Conservation (phyloP, 345 rosid genomes). For the Adansonia digitata region DNA sequence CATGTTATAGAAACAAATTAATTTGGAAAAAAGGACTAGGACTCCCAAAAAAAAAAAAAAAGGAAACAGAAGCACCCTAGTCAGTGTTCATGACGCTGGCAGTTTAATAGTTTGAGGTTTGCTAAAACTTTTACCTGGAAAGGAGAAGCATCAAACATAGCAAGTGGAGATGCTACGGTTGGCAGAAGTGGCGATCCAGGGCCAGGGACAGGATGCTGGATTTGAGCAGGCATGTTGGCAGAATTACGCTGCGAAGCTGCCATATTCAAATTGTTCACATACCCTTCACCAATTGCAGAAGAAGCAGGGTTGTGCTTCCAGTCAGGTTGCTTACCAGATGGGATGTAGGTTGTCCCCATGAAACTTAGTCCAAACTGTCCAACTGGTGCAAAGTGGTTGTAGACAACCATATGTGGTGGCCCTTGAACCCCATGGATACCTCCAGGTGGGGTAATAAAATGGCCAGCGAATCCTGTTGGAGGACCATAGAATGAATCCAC, state of each 20-base stretch:
- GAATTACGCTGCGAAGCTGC: slow-evolving; percentile 57
- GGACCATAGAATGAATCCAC: slow-evolving; percentile 92
- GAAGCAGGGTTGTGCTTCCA: slow-evolving; percentile 81
- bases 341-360: slow-evolving; percentile 89
- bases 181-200: slow-evolving; percentile 70
- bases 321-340: slow-evolving; percentile 90
- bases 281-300: slow-evolving; percentile 62
- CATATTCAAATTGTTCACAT: slow-evolving; percentile 48
- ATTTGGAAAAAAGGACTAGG: not conserved
- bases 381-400: slow-evolving; percentile 96
- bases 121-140: slow-evolving; percentile 63
- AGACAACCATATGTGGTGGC: slow-evolving; percentile 91
- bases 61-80: not conserved
- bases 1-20: not conserved
- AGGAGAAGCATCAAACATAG: slow-evolving; percentile 91
- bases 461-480: slow-evolving; percentile 81
- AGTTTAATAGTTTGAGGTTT: not conserved
- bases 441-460: slow-evolving; percentile 84
- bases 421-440: slow-evolving; percentile 88
- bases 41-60: not conserved
- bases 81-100: not conserved
- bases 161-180: slow-evolving; percentile 71
- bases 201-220: slow-evolving; percentile 68
- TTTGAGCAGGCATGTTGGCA: slow-evolving; percentile 50
- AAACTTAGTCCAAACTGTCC: slow-evolving; percentile 97